Evolutionary conservation across 257 asterid species (phyloP).

Genomic region (Mentha longifolia): DNA sequence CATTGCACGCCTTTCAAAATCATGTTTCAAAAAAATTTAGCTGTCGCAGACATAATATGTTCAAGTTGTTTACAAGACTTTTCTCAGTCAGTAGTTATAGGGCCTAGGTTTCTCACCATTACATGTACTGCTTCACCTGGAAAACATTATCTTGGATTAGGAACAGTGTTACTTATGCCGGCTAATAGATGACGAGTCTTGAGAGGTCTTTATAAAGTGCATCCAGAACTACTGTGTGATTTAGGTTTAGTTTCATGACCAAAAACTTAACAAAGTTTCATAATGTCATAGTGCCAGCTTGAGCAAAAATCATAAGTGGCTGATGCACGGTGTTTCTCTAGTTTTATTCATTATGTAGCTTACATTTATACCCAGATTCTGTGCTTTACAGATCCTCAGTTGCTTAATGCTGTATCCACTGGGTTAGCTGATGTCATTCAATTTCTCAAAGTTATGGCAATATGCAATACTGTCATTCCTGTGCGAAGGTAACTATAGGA

Average conservation of each 20-base stretch:
- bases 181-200: slow-evolving; percentile 7
- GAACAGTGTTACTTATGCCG: slow-evolving; percentile 7
- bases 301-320: slow-evolving; percentile 14
- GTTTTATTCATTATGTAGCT: neutral
- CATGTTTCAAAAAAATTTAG: slow-evolving; percentile 5
- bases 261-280: slow-evolving; percentile 9
- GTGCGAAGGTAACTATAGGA: slow-evolving; percentile 64
- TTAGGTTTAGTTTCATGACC: neutral
- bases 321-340: slow-evolving; percentile 12
- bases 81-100: neutral
- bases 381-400: slow-evolving; percentile 61
- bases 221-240: slow-evolving; percentile 18
- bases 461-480: slow-evolving; percentile 96
- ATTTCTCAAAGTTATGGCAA: slow-evolving; percentile 87
- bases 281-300: slow-evolving; percentile 18
- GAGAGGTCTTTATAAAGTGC: neutral
- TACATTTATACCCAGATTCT: slow-evolving; percentile 19
- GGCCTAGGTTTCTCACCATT: slow-evolving; percentile 11
- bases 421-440: slow-evolving; percentile 73
- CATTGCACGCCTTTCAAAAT: neutral
- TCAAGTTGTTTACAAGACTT: neutral
- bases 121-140: slow-evolving; percentile 2
- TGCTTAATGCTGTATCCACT: slow-evolving; percentile 69
- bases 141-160: slow-evolving; percentile 9
- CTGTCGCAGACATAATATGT: neutral